Evolutionary conservation across 208 protist species (phyloP), one percentile per base, ranked within the genome.

Genomic region (Endotrypanum monterogeii): DNA sequence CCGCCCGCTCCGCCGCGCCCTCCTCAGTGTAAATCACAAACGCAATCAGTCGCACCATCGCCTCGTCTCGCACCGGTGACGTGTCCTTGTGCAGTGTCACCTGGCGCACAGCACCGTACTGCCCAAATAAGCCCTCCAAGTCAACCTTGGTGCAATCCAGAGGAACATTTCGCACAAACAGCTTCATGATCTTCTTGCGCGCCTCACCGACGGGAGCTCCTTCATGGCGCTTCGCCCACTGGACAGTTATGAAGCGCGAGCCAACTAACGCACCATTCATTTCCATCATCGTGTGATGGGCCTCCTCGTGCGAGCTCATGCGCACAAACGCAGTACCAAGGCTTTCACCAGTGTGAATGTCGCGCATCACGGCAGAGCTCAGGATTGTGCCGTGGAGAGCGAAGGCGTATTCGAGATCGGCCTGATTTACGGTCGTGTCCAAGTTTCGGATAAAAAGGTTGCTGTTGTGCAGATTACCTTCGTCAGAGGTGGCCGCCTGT

Each of bases 131-230:
- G 16, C 44, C 32, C 41, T 50, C 63, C 9, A 96, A 65, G 20
- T 81, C 75, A 0, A 57, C 55, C 16, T 76, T 60, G 16, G 79
- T 84, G 20, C 88, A 70, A 28, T 83, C 77, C 2, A 87, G 52
- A 5, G 91, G 92, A 50, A 96, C 83, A 61, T 96, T 96, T 32
- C 92, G 89, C 54, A 96, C 85, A 62, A 96, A 96, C 9, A 96
- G 78, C 76, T 96, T 96, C 32, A 79, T 77, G 25, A 94, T 96
- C 76, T 88, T 87, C 44, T 77, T 76, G 8, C 89, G 87, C 48
- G 86, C 89, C 62, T 92, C 81, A 12, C 89, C 88, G 39, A 91
- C 82, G 0, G 89, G 88, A 4, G 83, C 77, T 32, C 76, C 80
- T 63, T 96, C 91, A 77, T 91, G 87, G 78, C 84, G 81, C 57